Base-by-base conservation (phyloP, 2,329 filamentous ascomycete genomes). In the Apiospora koreana region DNA sequence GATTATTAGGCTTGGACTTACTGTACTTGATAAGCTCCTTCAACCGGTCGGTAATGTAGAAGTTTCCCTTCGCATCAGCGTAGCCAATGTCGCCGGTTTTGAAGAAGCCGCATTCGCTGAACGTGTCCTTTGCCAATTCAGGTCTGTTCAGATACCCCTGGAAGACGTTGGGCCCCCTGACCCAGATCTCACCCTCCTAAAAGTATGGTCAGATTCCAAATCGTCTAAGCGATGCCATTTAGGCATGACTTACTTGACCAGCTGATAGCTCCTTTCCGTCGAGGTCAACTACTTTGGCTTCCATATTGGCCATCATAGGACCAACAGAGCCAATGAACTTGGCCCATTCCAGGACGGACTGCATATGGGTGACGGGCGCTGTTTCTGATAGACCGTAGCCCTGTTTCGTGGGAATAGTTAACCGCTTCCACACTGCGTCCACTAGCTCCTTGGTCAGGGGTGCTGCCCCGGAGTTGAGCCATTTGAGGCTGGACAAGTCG, bases 341-440 rank as follows among this genome's bases (percentile, higher is more conserved):
- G 72, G 89, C 84, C 94, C 94, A 98, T 74, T 94, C 91, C 45
- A 89, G 88, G 85, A 93, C 91, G 9, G 86, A 83, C 80, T 94
- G 93, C 12, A 89, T 89, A 75, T 94, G 91, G 0, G 93, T 93
- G 1, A 90, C 92, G 0, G 95, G 94, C 35, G 91, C 91, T 18
- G 94, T 97, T 83, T 98, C 95, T 6, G 91, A 94, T 6, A 98
- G 86, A 0, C 95, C 95, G 78, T 97, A 98, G 23, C 93, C 95
- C 82, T 98, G 95, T 85, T 97, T 98, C 72, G 97, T 90, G 2
- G 92, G 91, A 25, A 97, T 86, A 68, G 90, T 90, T 71, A 96
- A 88, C 9, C 94, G 89, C 25, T 88, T 81, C 84, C 93, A 93
- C 3, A 96, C 88, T 10, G 89, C 87, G 69, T 94, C 89, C 1